Base-by-base conservation (phyloP, 176 grass and related monocot species). In the Microstegium vimineum region DNA sequence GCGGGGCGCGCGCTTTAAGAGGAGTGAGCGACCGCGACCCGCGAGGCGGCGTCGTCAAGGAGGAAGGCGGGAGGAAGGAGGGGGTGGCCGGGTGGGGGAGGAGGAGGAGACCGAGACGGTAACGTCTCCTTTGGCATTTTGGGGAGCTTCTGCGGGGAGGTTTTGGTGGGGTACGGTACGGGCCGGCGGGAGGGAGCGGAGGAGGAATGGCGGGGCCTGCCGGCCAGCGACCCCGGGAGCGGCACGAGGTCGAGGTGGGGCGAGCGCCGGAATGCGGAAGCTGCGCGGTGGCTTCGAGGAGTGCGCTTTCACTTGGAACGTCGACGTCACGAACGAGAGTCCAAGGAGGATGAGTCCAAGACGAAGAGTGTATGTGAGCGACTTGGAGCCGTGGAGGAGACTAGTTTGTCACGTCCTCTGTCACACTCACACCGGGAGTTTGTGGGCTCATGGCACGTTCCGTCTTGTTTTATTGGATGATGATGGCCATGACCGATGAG, bases 41-140 rank as follows among this genome's bases (percentile, higher is more conserved):
- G 28, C 42, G 47, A 18, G 35, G 40, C 66, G 76, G 69, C 31
- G 47, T 66, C 61, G 28, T 78, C 38, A 35, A 32, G 56, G 84
- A 79, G 83, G 94, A 89, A 92, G 69, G 79, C 37, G 82, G 1
- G 77, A 82, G 88, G 90, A 91, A 84, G 20, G 70, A 54, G 62
- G 0, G 13, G 4, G 22, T 32, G 11, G 25, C 11, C 3, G 25
- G 10, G 26, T 62, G 60, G 71, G 32, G 71, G 70, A 88, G 71
- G 82, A 71, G 32, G 84, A 77, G 34, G 61, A 85, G 37, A 71
- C 8, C 12, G 83, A 90, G 79, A 90, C n/a, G 66, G 79, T 45
- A 82, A 90, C 88, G 79, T 32, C 79, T 86, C 73, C 52, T 49
- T 73, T 82, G 79, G 62, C 62, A 6, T 25, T 66, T 68, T 80